Base-by-base conservation (phyloP, 2,329 filamentous ascomycete species). In the Cercospora zeae-maydis region DNA sequence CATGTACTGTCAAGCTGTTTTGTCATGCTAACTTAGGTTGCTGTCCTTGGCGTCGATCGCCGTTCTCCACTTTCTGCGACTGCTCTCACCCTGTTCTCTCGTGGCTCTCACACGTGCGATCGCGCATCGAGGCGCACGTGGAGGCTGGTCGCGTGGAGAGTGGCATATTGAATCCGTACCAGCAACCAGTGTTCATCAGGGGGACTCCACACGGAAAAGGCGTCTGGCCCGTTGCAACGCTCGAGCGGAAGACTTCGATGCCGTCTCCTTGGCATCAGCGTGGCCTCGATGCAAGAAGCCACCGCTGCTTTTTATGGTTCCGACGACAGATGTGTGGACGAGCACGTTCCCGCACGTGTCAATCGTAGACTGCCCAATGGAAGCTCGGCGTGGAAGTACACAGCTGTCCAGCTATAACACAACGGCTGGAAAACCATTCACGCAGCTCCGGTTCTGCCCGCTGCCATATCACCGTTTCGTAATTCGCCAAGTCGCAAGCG, bases 401-500 rank as follows among this genome's bases (percentile, higher is more conserved):
- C 47, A 33, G 47, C 47, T 24, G 14, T 52, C 47, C 24, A 30
- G 47, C 24, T 30, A 52, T 52, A 33, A 6, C 3, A 27, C 24
- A 6, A n/a, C 30, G 24, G 24, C 47, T 30, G 24, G n/a, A n/a
- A 33, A 52, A 42, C 53, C 27, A 19, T 24, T 56, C 30, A 16
- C 21, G 33, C 33, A 37, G 53, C 53, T 56, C 53, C 53, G 53
- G 21, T 37, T 56, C 33, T 56, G 16, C 36, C 53, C 53, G 53
- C 21, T 36, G 14, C 27, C 52, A 33, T 36, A 24, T 37, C 52
- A 27, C 53, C 39, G 30, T 56, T 39, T 56, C 53, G 53, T 39
- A 56, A 56, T 37, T 34, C 36, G 53, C 53, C 53, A 56, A 56
- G 53, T 24, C 24, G 53, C 53, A 56, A 56, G 53, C 36, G 53